phyloP scores from a whole-genome alignment of 1,284 basidiomycete species.

The Melampsora americana region DNA sequence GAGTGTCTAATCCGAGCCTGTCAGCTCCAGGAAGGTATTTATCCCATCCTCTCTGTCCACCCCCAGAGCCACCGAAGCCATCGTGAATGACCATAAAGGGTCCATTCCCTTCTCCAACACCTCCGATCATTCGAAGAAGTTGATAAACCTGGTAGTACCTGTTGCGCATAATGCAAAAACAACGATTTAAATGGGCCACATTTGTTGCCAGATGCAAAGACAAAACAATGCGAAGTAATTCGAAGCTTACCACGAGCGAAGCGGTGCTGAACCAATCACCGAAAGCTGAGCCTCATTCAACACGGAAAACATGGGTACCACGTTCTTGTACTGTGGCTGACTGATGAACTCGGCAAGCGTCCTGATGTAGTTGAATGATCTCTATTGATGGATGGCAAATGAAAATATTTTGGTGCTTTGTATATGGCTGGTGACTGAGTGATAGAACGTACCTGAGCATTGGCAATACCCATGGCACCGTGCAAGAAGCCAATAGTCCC shows the following conservation, averaged over 20 bases:
- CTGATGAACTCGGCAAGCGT: constrained; percentile 53
- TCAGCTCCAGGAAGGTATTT: constrained; percentile 62
- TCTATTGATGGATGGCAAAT: not conserved
- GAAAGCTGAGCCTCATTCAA: constrained; percentile 48
- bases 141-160: constrained; percentile 75
- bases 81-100: constrained; percentile 74
- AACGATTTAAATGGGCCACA: constrained; percentile 28
- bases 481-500: constrained; percentile 59
- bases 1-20: constrained; percentile 70
- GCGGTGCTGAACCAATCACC: constrained; percentile 44
- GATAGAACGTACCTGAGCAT: constrained; percentile 47
- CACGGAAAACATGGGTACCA: constrained; percentile 50
- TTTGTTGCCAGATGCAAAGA: not conserved
- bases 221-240: not conserved
- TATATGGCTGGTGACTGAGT: not conserved
- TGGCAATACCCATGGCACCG: constrained; percentile 64
- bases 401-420: not conserved
- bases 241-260: constrained; percentile 28
- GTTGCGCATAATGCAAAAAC: constrained; percentile 46
- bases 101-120: constrained; percentile 73
- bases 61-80: constrained; percentile 62
- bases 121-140: constrained; percentile 71
- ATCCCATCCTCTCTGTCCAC: constrained; percentile 66
- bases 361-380: constrained; percentile 49
- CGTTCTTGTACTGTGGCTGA: constrained; percentile 51